Evolutionary conservation across 768 basidiomycete genomes (phyloP), one percentile per base, ranked within the genome.

Genomic region (Suillus americanus): DNA sequence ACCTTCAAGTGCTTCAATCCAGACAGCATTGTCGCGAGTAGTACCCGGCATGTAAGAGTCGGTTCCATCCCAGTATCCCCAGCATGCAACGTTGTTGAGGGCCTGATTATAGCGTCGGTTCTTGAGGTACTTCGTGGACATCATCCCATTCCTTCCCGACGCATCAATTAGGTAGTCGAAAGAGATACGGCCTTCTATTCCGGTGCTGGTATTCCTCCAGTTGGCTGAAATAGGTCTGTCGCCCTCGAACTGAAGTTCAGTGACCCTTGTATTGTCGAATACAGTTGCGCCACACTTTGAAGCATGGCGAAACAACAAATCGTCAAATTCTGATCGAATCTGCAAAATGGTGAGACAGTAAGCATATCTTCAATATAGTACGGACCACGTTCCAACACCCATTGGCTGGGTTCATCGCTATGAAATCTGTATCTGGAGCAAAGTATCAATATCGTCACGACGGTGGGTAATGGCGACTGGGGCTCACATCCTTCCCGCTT

Each of bases 261-360:
- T 80, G 59, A 86, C 85, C 69, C 78, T 83, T 6, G 83, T 86
- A 65, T 79, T 79, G 68, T 88, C 85, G 68, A 83, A 85, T 28
- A 88, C 82, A 41, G 78, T 72, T 57, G 80, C 85, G 23, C 85
- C 86, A 62, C 78, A 81, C n/a, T 81, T 75, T 30, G 81, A 81
- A 40, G 86, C 83, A 71, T 88, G 85, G 65, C 83, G 81, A 69
- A 88, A 73, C 45, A 88, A 75, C 64, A 88, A 70, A 8, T 85
- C 80, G 73, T 88, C 86, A 69, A 86, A 86, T 72, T 87, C 86
- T 18, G 86, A 85, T 33, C 86, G 84, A 63, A 85, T 74, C 85
- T 86, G 40, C 62, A 14, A n/a, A 28, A 10, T 5, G 10, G 40
- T 28, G 35, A 37, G 33, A 60, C 14, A 33, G 13, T 43, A 60